Base-by-base conservation (phyloP, 306 rosid species). In the Hylodesmum podocarpum region DNA sequence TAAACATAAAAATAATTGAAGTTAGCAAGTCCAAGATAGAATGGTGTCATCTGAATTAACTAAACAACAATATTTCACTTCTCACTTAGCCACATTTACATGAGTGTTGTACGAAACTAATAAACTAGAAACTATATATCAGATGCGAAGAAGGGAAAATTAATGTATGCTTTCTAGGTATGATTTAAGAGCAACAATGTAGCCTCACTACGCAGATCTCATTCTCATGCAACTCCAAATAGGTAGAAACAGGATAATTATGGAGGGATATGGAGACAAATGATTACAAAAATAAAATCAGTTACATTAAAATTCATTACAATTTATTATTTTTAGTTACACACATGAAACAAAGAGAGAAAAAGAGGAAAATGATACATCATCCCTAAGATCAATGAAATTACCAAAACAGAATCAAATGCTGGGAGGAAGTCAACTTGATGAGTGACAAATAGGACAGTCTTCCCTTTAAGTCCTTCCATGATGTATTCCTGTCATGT, bases 381-480 rank as follows among this genome's bases (percentile, higher is more conserved):
- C 54, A 55, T 9, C 0, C 27, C 37, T 34, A 3, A 46, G 19
- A 16, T 8, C 18, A 40, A 9, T 18, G 29, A 16, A 61, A 59
- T 65, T 71, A 87, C 88, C 88, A 84, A 58, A 53, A 87, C 71
- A 19, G 57, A 69, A 31, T 83, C 73, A 68, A 86, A 80, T 4
- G 81, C 80, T 16, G 82, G 87, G 64, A 86, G 86, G 69, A 83
- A 86, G 54, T 86, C 87, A 15, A 86, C 87, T 86, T 86, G 90
- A 66, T 86, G 87, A 46, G 90, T 83, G 7, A 86, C 87, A 1
- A 86, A 82, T 47, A 83, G 65, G 27, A 86, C 82, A 1, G 87
- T 86, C 73, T 86, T 86, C 64, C 58, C 73, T 34, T 73, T 15
- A 15, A 83, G 83, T n/a, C 80, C 84, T 57, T 84, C 84, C 80